Conservation (phyloP, 31 red algal genomes). For the Bonnemaisonia californica region DNA sequence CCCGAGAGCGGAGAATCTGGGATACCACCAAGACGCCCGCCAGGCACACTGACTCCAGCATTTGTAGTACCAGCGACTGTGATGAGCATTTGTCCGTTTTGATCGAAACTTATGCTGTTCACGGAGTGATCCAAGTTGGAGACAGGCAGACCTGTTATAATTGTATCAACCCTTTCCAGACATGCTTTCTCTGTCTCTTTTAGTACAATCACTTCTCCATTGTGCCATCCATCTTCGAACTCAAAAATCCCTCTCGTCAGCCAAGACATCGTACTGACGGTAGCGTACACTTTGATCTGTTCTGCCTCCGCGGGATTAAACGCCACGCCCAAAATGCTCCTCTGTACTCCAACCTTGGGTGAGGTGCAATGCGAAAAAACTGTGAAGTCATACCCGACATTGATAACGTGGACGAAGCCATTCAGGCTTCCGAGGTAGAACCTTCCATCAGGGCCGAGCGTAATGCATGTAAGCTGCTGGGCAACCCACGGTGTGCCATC, state of each 20-base stretch:
- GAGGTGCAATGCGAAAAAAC: constrained; percentile 58
- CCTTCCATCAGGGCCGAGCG: constrained; percentile 63
- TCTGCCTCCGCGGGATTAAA: constrained; percentile 72
- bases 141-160: constrained; percentile 72
- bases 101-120: constrained; percentile 67
- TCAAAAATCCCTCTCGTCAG: constrained; percentile 43
- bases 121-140: constrained; percentile 83
- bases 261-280: constrained; percentile 68
- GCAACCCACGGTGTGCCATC: constrained; percentile 31
- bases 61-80: constrained; percentile 64
- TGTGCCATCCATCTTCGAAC: constrained; percentile 59
- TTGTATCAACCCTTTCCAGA: constrained; percentile 31
- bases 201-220: constrained; percentile 59
- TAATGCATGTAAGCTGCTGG: constrained; percentile 48
- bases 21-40: constrained; percentile 68
- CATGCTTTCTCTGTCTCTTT: constrained; percentile 32
- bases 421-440: constrained; percentile 72
- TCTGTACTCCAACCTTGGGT: constrained; percentile 30
- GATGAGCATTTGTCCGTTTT: constrained; percentile 61
- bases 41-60: constrained; percentile 54
- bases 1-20: constrained; percentile 81
- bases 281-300: constrained; percentile 37
- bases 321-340: constrained; percentile 61
- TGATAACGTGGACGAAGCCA: constrained; percentile 61
- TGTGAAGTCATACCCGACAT: constrained; percentile 19